Evolutionary conservation across 345 rosid genomes (phyloP).

Genomic region (Salix viminalis): DNA sequence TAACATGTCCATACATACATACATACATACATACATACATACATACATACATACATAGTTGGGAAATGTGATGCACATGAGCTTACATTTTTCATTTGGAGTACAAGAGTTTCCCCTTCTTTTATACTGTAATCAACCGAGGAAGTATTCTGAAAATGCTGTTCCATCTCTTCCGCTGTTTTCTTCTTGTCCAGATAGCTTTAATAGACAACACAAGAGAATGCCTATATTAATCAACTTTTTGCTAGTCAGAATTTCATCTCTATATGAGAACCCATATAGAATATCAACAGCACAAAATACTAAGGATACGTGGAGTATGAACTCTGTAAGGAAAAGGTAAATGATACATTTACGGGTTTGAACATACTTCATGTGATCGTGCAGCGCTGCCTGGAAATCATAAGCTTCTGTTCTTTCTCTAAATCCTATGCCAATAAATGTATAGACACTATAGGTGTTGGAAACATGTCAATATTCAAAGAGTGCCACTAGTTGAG

Average conservation of each 20-base stretch:
- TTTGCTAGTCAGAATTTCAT: background rate
- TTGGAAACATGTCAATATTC: no score
- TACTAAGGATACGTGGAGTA: background rate
- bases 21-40: background rate
- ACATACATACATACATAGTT: background rate
- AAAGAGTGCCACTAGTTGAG: no score
- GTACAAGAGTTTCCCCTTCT: constrained; percentile 85
- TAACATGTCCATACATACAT: background rate
- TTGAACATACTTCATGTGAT: constrained; percentile 76
- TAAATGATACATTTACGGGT: background rate
- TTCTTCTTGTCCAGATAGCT: constrained; percentile 95
- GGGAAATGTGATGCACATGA: constrained; percentile 6
- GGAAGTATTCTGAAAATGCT: constrained; percentile 75
- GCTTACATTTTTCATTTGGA: constrained; percentile 74
- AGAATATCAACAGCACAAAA: background rate
- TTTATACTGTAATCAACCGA: constrained; percentile 81
- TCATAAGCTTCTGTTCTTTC: constrained; percentile 98
- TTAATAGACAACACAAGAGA: constrained; percentile 2
- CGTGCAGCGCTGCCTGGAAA: constrained; percentile 96
- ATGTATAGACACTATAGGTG: no score
- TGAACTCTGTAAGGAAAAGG: background rate
- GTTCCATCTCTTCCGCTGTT: constrained; percentile 98
- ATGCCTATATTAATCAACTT: background rate
- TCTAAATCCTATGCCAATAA: constrained; percentile 92
- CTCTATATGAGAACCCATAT: background rate